Evolutionary conservation across 441 rosid species (phyloP).

Genomic region (Adansonia rubrostipa): DNA sequence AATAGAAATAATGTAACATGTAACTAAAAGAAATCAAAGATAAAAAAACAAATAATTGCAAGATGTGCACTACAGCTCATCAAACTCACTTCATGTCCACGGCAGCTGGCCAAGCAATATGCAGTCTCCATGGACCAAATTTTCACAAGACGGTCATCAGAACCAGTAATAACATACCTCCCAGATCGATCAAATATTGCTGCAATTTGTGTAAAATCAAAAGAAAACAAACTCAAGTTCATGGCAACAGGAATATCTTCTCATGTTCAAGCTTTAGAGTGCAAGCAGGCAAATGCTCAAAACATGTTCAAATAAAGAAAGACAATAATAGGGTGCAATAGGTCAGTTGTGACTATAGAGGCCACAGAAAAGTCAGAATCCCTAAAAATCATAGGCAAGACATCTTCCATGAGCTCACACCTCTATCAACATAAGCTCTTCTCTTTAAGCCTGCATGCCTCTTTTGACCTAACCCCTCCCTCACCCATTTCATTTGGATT

Average conservation of each 20-base stretch:
- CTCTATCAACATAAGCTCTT: neutral
- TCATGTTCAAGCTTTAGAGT: neutral
- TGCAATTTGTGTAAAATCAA: slow-evolving; percentile 51
- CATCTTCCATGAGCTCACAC: neutral
- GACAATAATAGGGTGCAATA: neutral
- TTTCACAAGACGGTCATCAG: slow-evolving; percentile 99
- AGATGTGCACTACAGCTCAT: slow-evolving; percentile 33
- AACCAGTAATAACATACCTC: slow-evolving; percentile 97
- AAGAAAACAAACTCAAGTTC: slow-evolving; percentile 17
- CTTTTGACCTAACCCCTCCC: neutral
- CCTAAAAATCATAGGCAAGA: neutral
- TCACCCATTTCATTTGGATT: neutral
- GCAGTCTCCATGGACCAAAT: slow-evolving; percentile 99
- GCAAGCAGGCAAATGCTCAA: neutral
- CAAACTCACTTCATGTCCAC: slow-evolving; percentile 97
- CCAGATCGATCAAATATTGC: slow-evolving; percentile 97
- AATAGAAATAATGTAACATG: slow-evolving; percentile 31
- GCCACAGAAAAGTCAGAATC: neutral
- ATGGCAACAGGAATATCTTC: neutral
- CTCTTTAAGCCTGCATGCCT: neutral
- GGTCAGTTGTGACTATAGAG: neutral
- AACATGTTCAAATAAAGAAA: neutral
- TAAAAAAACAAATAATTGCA: slow-evolving; percentile 23
- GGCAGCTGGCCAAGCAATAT: slow-evolving; percentile 98
- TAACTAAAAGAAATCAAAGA: slow-evolving; percentile 23